Percentiles rank a stretch among this genome's conserved stretches.
These are phyloP conservation scores for Termitomyces sp. DNA, from an alignment of 768 basidiomycete genomes.

Conservation along the genomic window DNA sequence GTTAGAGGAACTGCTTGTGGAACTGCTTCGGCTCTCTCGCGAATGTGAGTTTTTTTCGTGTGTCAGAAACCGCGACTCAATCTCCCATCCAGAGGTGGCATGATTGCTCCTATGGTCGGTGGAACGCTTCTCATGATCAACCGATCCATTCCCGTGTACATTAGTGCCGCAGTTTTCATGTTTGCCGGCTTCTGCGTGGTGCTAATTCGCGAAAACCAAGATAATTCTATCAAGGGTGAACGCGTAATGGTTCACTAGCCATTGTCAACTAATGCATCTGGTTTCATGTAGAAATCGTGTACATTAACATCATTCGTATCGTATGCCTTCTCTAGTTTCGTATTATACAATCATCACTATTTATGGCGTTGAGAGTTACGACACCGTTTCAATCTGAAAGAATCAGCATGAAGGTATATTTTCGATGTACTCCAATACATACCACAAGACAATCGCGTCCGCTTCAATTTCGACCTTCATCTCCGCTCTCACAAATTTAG, in stretches of 20 bases:
- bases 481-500: slow-evolving; percentile 35
- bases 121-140: slow-evolving; percentile 66
- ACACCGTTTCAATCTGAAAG: neutral
- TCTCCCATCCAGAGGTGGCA: slow-evolving; percentile 60
- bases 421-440: neutral
- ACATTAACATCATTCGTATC: slow-evolving; percentile 1
- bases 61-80: neutral
- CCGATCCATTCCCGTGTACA: slow-evolving; percentile 70
- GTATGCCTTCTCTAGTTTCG: slow-evolving; percentile 5
- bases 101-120: slow-evolving; percentile 81
- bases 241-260: slow-evolving; percentile 23
- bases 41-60: slow-evolving; percentile 50
- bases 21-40: slow-evolving; percentile 78
- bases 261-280: neutral
- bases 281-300: neutral
- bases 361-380: neutral
- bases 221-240: slow-evolving; percentile 23
- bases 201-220: slow-evolving; percentile 47
- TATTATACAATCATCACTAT: neutral
- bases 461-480: slow-evolving; percentile 57
- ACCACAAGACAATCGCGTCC: slow-evolving; percentile 35
- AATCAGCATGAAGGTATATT: neutral
- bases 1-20: slow-evolving; percentile 88
- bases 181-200: slow-evolving; percentile 61
- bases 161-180: slow-evolving; percentile 61